A percentile compares a stretch with the other conserved stretches of the same genome.
Conservation (phyloP, 768 basidiomycete genomes). For the Imleria badia region DNA sequence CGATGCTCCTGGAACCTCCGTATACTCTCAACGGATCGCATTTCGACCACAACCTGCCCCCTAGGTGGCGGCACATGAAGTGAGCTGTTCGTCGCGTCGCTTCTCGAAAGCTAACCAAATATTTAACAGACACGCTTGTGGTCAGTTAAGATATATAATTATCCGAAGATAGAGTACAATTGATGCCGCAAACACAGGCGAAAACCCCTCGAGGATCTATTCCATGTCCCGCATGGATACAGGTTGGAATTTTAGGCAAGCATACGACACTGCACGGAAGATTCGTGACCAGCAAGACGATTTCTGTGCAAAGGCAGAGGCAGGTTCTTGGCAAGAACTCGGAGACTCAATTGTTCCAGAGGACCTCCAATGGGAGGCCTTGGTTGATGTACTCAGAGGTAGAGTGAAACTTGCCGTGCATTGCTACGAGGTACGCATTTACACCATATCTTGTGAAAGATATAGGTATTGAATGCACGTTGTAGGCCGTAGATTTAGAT, state of each 20-base stretch:
- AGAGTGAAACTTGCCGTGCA: slow-evolving; percentile 53
- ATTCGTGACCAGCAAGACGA: slow-evolving; percentile 68
- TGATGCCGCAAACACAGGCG: slow-evolving; percentile 16
- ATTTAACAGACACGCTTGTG: slow-evolving; percentile 37
- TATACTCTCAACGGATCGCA: slow-evolving; percentile 33
- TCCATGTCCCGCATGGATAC: slow-evolving; percentile 70
- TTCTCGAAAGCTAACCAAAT: background rate
- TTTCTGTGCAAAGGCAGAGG: slow-evolving; percentile 64
- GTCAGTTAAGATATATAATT: slow-evolving; percentile 29
- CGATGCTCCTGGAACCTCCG: slow-evolving; percentile 51
- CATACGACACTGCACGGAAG: slow-evolving; percentile 72
- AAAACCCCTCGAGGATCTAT: slow-evolving; percentile 39
- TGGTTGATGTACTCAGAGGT: slow-evolving; percentile 77
- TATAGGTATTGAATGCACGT: background rate
- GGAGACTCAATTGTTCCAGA: slow-evolving; percentile 45
- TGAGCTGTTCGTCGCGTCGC: slow-evolving; percentile 1
- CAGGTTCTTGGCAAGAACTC: slow-evolving; percentile 39
- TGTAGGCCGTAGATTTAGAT: slow-evolving; percentile 68
- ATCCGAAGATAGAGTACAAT: background rate
- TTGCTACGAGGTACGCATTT: slow-evolving; percentile 35
- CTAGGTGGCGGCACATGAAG: slow-evolving; percentile 32
- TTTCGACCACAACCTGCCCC: slow-evolving; percentile 17
- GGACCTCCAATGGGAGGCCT: slow-evolving; percentile 72
- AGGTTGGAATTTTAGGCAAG: slow-evolving; percentile 75
- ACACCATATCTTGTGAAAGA: background rate